A percentile compares a stretch with the other conserved stretches of the same genome.
Evolutionary conservation across 1,139 yeast species (phyloP).

Genomic region (Protomyces arabidopsidicola): DNA sequence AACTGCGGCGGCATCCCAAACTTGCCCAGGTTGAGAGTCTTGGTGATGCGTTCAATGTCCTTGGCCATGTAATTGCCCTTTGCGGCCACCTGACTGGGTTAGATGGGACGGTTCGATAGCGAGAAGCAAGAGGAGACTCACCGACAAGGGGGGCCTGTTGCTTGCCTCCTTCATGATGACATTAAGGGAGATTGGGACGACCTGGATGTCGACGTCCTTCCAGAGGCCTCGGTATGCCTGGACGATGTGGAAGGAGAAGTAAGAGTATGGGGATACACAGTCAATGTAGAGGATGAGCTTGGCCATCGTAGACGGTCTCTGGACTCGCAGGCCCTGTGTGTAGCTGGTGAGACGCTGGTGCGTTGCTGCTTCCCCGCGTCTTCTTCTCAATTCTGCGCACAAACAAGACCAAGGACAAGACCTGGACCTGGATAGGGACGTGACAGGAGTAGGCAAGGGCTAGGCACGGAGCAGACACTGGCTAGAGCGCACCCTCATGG

Average conservation of each 20-base stretch:
- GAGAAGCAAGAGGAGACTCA: background rate
- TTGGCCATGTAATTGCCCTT: conserved; percentile 11
- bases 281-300: conserved; percentile 22
- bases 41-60: conserved; percentile 6
- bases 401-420: background rate
- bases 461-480: background rate
- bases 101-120: no score
- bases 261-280: conserved; percentile 13
- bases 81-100: background rate
- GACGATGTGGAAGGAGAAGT: conserved; percentile 19
- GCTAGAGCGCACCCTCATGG: background rate
- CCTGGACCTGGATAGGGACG: background rate
- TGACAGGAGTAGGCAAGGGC: background rate
- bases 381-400: background rate
- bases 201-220: conserved; percentile 15
- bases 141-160: conserved; percentile 17
- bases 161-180: conserved; percentile 21
- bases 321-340: no score
- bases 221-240: conserved; percentile 16
- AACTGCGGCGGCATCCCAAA: conserved; percentile 8
- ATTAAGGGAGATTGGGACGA: conserved; percentile 8
- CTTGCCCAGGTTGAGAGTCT: conserved; percentile 13
- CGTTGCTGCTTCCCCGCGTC: background rate
- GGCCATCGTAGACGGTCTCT: background rate
- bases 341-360: background rate